Percentiles rank a stretch among this genome's conserved stretches.
Conservation (phyloP, 2,329 filamentous ascomycete genomes). For the Verticillium tricorpus region DNA sequence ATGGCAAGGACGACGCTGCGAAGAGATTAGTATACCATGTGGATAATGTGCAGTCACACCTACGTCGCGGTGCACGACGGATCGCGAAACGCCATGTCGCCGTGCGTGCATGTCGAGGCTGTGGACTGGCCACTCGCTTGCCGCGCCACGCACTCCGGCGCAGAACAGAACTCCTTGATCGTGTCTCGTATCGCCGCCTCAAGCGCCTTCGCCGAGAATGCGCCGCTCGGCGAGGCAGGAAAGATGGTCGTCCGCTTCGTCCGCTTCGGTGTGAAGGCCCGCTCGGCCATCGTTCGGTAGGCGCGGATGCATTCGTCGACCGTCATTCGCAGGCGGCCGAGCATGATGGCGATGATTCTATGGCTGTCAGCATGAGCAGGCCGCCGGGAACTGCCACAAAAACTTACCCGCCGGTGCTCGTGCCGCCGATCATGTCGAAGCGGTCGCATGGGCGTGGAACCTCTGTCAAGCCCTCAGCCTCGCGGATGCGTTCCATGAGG, state of each 20-base stretch:
- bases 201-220: slow-evolving; percentile 19
- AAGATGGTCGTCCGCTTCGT: slow-evolving; percentile 5
- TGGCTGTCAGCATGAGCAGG: not conserved
- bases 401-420: slow-evolving; percentile 19
- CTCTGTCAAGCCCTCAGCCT: not conserved
- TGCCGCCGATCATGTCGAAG: slow-evolving; percentile 26
- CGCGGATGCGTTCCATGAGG: slow-evolving; percentile 17
- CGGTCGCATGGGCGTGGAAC: slow-evolving; percentile 15
- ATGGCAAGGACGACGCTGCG: slow-evolving; percentile 19
- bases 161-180: slow-evolving; percentile 4
- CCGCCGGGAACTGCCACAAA: not conserved
- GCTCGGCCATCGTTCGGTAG: slow-evolving; percentile 2
- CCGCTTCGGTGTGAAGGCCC: not conserved
- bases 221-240: slow-evolving; percentile 12
- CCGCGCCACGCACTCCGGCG: slow-evolving; percentile 6
- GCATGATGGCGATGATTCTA: slow-evolving; percentile 35
- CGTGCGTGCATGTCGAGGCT: slow-evolving; percentile 15
- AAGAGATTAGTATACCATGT: not conserved
- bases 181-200: slow-evolving; percentile 18
- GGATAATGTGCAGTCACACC: not conserved
- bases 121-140: not conserved
- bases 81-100: slow-evolving; percentile 16
- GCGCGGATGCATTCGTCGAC: not conserved
- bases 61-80: slow-evolving; percentile 5
- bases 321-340: slow-evolving; percentile 22